Evolutionary conservation across 371 early-diverging fungal genomes (phyloP).

Genomic region (Mucor plumbeus): DNA sequence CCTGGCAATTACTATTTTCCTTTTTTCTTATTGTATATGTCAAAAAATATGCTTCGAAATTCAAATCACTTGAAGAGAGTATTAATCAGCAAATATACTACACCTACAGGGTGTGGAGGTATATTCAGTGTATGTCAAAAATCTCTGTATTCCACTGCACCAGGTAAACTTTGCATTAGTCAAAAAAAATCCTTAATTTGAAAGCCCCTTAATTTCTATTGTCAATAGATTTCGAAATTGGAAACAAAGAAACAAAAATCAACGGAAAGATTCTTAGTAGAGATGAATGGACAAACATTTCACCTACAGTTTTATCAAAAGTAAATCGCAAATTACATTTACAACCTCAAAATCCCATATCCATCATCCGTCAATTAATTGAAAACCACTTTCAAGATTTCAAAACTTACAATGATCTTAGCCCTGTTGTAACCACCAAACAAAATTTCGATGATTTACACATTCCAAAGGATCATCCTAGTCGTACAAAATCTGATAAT

Average conservation of each 20-base stretch:
- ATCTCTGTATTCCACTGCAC: slow-evolving; percentile 9
- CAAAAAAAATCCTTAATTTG: too few relatives aligned
- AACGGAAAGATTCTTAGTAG: slow-evolving; percentile 57
- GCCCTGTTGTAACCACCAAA: slow-evolving; percentile 82
- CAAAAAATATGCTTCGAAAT: slow-evolving; percentile 10
- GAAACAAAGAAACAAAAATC: slow-evolving; percentile 41
- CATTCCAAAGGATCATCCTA: slow-evolving; percentile 84
- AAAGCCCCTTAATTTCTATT: not conserved
- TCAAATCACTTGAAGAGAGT: slow-evolving; percentile 3
- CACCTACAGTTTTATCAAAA: slow-evolving; percentile 78
- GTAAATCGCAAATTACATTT: slow-evolving; percentile 79
- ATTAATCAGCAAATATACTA: not conserved
- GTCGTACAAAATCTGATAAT: slow-evolving; percentile 84
- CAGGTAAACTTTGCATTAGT: not conserved
- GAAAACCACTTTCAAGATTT: slow-evolving; percentile 72
- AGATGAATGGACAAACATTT: slow-evolving; percentile 84
- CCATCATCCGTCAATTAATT: slow-evolving; percentile 83
- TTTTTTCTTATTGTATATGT: not conserved
- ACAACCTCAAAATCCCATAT: slow-evolving; percentile 86
- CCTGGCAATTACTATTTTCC: slow-evolving; percentile 5
- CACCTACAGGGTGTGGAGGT: slow-evolving; percentile 7
- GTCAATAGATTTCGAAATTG: slow-evolving; percentile 27
- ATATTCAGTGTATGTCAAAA: slow-evolving; percentile 1
- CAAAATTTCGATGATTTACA: slow-evolving; percentile 95
- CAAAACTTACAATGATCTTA: slow-evolving; percentile 66